Base-by-base conservation (phyloP, 176 grass and related monocot species). In the Raddia guianensis region DNA sequence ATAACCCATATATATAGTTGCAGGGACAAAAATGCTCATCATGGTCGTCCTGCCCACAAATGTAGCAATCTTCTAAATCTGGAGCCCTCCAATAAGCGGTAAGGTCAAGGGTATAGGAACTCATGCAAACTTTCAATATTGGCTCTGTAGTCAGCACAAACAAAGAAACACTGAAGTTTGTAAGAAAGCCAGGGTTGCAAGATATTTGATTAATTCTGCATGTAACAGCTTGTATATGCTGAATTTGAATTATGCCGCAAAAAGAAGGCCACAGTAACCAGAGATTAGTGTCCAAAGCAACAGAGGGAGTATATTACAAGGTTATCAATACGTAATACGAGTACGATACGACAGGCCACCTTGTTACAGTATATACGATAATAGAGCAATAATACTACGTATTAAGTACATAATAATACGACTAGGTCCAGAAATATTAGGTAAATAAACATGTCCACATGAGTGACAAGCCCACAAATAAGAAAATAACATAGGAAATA, bases 11-110 rank as follows among this genome's bases (percentile, higher is more conserved):
- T 2, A 83, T 75, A 13, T 75, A 67, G 72, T 48, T 83, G 65
- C 18, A 84, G 16, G 53, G 82, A 8, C 82, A 84, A 9, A 27
- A 70, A 7, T 51, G 73, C 73, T 84, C 82, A 7, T 3, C 5
- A 44, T 70, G 73, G 12, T 37, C 10, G 0, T 43, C 52, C 11
- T 40, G 20, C 49, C 82, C 73, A 2, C 64, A 77, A 16, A 84
- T 37, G 43, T 50, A 84, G 32, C 73, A 84, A 5, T 8, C 7
- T 4, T 82, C 6, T 3, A 16, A 40, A 49, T 37, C 55, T 51
- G 67, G 55, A 34, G 55, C 42, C 55, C 55, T 81, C 56, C 33
- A 50, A 16, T 19, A 50, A 3, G 21, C 44, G 55, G 0, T 51
- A 9, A 50, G 1, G 9, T 6, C 3, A 20, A 62, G 27, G 27